phyloP scores from a whole-genome alignment of 176 grass and related monocot genomes.

The Phoenix roebelenii region DNA sequence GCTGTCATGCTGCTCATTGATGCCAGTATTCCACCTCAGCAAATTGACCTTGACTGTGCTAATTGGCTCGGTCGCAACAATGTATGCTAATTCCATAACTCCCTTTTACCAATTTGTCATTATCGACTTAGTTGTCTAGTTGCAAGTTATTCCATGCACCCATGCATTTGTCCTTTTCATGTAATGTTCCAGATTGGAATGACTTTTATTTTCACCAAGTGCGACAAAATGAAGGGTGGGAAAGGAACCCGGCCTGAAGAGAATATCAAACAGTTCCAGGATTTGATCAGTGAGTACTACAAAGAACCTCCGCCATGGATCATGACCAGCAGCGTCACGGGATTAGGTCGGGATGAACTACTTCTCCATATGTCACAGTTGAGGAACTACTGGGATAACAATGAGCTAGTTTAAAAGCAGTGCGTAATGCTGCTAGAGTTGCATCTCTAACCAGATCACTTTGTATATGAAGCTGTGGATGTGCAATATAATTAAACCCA shows the following conservation, averaged over 20 bases:
- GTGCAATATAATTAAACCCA: too few relatives aligned
- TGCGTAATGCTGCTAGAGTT: too few relatives aligned
- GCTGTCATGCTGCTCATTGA: slow-evolving; percentile 76
- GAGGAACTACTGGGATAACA: slow-evolving; percentile 85
- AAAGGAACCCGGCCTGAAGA: slow-evolving; percentile 68
- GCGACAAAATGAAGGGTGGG: slow-evolving; percentile 72
- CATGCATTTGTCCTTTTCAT: background rate
- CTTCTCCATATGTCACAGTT: slow-evolving; percentile 81
- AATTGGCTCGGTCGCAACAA: slow-evolving; percentile 97
- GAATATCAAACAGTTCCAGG: slow-evolving; percentile 85
- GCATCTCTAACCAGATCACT: too few relatives aligned
- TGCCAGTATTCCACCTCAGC: slow-evolving; percentile 70
- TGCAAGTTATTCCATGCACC: too few relatives aligned
- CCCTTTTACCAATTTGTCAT: too few relatives aligned
- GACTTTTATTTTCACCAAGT: slow-evolving; percentile 98
- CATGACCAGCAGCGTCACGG: slow-evolving; percentile 76
- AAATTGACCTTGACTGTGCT: slow-evolving; percentile 89
- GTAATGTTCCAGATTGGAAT: slow-evolving; percentile 52
- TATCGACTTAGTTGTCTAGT: too few relatives aligned
- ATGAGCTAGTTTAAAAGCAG: slow-evolving; percentile 6
- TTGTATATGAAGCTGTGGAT: too few relatives aligned
- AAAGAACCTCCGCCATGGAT: slow-evolving; percentile 77
- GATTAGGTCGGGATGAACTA: slow-evolving; percentile 55
- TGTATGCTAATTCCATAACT: slow-evolving; percentile 26
- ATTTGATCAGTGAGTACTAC: slow-evolving; percentile 56